These are phyloP conservation scores for Stagonosporopsis vannaccii DNA, from an alignment of 2,329 filamentous ascomycete genomes.

Conservation along the genomic window DNA sequence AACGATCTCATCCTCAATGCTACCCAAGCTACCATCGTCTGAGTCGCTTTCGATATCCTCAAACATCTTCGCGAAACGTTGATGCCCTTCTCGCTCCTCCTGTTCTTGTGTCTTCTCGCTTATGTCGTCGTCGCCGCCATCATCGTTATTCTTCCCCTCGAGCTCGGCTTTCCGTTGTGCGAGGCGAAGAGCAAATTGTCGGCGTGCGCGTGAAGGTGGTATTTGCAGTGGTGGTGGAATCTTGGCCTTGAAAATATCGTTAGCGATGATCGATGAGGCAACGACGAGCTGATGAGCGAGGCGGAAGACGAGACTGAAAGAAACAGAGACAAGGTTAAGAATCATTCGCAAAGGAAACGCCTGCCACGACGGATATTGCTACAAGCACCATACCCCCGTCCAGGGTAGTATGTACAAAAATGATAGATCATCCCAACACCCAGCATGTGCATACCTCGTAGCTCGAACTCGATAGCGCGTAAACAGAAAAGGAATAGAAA, in stretches of 20 bases:
- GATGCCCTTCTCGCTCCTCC: slow-evolving; percentile 43
- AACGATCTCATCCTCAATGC: slow-evolving; percentile 17
- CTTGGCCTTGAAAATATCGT: slow-evolving; percentile 45
- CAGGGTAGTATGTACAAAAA: slow-evolving; percentile 39
- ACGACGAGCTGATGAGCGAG: slow-evolving; percentile 17
- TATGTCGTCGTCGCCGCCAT: slow-evolving; percentile 26
- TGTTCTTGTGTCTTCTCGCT: slow-evolving; percentile 32
- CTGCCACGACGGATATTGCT: slow-evolving; percentile 40
- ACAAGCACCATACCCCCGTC: slow-evolving; percentile 39
- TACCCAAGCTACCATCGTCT: slow-evolving; percentile 27
- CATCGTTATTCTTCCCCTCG: slow-evolving; percentile 27
- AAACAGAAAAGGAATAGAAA: slow-evolving; percentile 26
- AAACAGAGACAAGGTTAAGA: slow-evolving; percentile 5
- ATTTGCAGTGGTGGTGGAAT: slow-evolving; percentile 73
- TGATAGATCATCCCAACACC: slow-evolving; percentile 15
- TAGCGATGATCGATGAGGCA: slow-evolving; percentile 48
- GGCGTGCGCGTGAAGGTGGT: slow-evolving; percentile 82
- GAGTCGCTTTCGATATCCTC: slow-evolving; percentile 45
- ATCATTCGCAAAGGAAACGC: slow-evolving; percentile 20
- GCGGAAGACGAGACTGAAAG: neutral
- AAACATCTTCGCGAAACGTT: slow-evolving; percentile 45
- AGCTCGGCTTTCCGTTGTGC: slow-evolving; percentile 58
- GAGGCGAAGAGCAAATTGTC: slow-evolving; percentile 88
- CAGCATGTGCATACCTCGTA: slow-evolving; percentile 21
- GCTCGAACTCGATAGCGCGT: slow-evolving; percentile 21